Evolutionary conservation across 2,329 filamentous ascomycete species (phyloP), one percentile per base, ranked within the genome.

Genomic region (Penicillium sp.): DNA sequence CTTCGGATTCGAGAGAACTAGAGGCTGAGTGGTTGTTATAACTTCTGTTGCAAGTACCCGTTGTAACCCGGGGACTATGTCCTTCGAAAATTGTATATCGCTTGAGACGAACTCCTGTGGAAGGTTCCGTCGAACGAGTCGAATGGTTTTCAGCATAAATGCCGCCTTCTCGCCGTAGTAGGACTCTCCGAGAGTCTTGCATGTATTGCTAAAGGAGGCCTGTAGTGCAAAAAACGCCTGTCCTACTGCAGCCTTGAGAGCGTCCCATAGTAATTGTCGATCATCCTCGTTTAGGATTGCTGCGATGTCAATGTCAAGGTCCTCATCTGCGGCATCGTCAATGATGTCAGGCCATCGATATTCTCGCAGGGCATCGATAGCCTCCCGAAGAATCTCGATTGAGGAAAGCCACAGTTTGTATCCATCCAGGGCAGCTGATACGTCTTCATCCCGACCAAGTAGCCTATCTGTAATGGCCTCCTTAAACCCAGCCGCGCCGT

Each of bases 391-490:
- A 35, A 63, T 86, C 63, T 89, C 85, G n/a, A 96, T 86, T 5
- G 89, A 85, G n/a, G 83, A 81, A 50, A 88, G 85, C 93, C 93
- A 97, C 1, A 84, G 83, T 61, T 87, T 83, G 71, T 95, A 95
- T 50, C 84, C 82, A 13, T 84, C 80, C 1, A 89, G 81, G 0
- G 89, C 86, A 57, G 80, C 81, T 41, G 86, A 86, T 0, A 94
- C 85, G 11, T 86, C 81, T 61, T 88, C 83, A 70, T 89, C 90
- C 54, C 89, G 86, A 6, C 94, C 93, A 69, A 93, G 86, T 7
- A 91, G 83, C 21, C 89, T 86, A 35, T 89, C 84, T 8, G 90
- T 77, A 23, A 97, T 84, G 19, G 86, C 86, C 63, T 88, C 82
- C 51, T 93, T 89, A 76, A 97, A 92, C 0, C 80, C 74, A 3